A percentile compares a stretch with the other conserved stretches of the same genome.
Evolutionary conservation across 2,329 filamentous ascomycete genomes (phyloP).

Genomic region (Orbilia javanica): DNA sequence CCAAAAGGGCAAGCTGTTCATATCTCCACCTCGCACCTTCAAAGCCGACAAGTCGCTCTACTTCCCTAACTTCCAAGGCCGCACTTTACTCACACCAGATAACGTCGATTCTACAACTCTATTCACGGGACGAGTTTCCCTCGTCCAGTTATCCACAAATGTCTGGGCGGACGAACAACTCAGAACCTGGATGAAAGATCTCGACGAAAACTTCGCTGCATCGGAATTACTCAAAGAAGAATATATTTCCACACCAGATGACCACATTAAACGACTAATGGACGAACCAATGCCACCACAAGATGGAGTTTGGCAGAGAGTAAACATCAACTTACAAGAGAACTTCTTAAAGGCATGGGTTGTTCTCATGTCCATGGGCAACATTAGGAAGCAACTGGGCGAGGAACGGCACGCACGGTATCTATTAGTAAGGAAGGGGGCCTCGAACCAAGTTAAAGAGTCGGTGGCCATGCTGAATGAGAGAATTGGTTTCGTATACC

Average conservation of each 20-base stretch:
- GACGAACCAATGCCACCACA: constrained; percentile 33
- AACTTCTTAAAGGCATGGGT: constrained; percentile 73
- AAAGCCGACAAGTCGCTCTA: constrained; percentile 83
- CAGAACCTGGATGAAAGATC: constrained; percentile 75
- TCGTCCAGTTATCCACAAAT: constrained; percentile 85
- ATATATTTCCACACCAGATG: constrained; percentile 51
- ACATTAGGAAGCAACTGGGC: constrained; percentile 70
- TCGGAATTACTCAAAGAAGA: constrained; percentile 39
- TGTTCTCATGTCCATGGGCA: constrained; percentile 70
- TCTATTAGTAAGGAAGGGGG: constrained; percentile 73
- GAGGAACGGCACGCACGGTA: constrained; percentile 73
- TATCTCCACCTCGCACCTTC: constrained; percentile 86
- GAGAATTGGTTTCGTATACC: constrained; percentile 93
- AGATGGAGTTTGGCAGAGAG: constrained; percentile 75
- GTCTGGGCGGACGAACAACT: constrained; percentile 88
- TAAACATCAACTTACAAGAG: constrained; percentile 91
- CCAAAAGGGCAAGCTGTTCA: constrained; percentile 91
- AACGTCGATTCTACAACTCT: constrained; percentile 78
- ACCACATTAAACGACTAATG: constrained; percentile 48
- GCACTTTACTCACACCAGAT: constrained; percentile 75
- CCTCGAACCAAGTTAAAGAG: constrained; percentile 73
- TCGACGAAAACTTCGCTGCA: constrained; percentile 64
- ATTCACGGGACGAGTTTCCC: constrained; percentile 78
- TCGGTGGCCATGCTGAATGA: constrained; percentile 81
- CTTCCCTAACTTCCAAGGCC: constrained; percentile 91